Evolutionary conservation across 108 stramenopile genomes (phyloP).

Genomic region (Cyclotella cryptica): DNA sequence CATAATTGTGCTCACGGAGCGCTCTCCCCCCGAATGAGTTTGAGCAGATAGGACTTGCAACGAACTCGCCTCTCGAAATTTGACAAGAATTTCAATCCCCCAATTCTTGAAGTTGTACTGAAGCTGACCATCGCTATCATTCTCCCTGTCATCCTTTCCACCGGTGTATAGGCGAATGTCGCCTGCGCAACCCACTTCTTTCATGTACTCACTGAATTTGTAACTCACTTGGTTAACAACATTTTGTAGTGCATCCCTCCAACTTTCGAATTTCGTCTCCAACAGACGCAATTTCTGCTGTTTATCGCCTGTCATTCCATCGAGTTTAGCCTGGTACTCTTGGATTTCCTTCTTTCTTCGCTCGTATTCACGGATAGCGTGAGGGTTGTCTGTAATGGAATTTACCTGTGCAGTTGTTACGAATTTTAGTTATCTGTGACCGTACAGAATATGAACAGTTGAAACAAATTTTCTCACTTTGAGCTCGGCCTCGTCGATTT

Average conservation of each 20-base stretch:
- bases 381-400: slow-evolving; percentile 61
- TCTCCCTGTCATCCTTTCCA: slow-evolving; percentile 37
- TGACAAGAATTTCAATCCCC: slow-evolving; percentile 93
- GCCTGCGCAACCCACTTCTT: slow-evolving; percentile 83
- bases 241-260: slow-evolving; percentile 9
- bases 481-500: slow-evolving; percentile 13
- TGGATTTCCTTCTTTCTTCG: slow-evolving; percentile 66
- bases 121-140: slow-evolving; percentile 39
- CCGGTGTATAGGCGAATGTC: slow-evolving; percentile 71
- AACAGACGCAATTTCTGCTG: slow-evolving; percentile 59
- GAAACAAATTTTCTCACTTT: not conserved
- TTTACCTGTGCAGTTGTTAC: slow-evolving; percentile 42
- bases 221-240: slow-evolving; percentile 58
- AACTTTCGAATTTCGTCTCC: slow-evolving; percentile 6
- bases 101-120: slow-evolving; percentile 73
- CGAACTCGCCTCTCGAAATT: slow-evolving; percentile 80
- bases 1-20: slow-evolving; percentile 96
- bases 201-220: slow-evolving; percentile 84
- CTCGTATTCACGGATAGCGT: slow-evolving; percentile 40
- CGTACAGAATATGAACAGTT: slow-evolving; percentile 13
- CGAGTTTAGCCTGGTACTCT: slow-evolving; percentile 57
- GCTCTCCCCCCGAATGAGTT: slow-evolving; percentile 97
- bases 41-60: slow-evolving; percentile 82
- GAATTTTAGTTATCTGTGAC: not conserved
- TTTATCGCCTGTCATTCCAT: slow-evolving; percentile 50